phyloP scores from a whole-genome alignment of 176 grass and related monocot genomes.

The Thalia dealbata region DNA sequence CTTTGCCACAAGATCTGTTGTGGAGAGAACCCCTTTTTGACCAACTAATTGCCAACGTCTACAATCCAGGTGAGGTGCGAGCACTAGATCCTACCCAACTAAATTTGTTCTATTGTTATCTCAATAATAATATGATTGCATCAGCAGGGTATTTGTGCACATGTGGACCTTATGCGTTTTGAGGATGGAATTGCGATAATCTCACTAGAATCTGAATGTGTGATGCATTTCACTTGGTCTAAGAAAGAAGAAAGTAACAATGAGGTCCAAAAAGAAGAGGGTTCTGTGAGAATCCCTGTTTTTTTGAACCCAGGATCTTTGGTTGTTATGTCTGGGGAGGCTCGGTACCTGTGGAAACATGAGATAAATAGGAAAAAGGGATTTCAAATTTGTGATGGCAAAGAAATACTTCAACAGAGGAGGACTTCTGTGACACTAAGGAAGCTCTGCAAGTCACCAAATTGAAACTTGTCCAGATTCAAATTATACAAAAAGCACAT shows the following conservation, averaged over 20 bases:
- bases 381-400: conserved; percentile 32
- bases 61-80: conserved; percentile 85
- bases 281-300: conserved; percentile 16
- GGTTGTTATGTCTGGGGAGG: conserved; percentile 66
- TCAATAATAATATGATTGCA: neutral
- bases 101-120: neutral
- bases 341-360: conserved; percentile 70
- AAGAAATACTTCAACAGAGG: conserved; percentile 32
- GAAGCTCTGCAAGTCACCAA: conserved; percentile 28
- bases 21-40: conserved; percentile 80
- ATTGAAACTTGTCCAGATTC: neutral
- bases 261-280: neutral
- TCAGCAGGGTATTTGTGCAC: conserved; percentile 65
- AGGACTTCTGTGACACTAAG: conserved; percentile 64
- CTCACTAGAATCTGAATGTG: conserved; percentile 62
- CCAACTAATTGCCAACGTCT: conserved; percentile 80
- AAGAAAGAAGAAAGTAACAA: neutral
- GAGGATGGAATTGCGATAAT: conserved; percentile 73
- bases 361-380: conserved; percentile 67
- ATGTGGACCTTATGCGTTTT: conserved; percentile 87
- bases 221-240: conserved; percentile 48
- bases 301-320: conserved; percentile 61
- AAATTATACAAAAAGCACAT: too few species aligned
- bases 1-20: conserved; percentile 58
- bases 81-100: neutral